phyloP scores from a whole-genome alignment of 306 rosid genomes.

The Alnus rubra region DNA sequence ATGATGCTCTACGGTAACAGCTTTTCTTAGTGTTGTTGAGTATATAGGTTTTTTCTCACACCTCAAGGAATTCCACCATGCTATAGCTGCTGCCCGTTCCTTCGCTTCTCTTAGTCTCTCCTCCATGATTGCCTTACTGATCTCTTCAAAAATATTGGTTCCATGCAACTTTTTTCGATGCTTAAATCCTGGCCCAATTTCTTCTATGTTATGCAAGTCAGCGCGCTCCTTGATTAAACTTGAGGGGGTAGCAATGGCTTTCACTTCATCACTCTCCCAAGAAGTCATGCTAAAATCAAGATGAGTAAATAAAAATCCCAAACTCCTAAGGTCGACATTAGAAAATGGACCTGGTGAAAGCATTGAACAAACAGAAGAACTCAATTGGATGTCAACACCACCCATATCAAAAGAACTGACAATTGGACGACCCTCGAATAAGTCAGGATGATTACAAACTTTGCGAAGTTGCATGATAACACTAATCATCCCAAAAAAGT shows the following conservation, averaged over 20 bases:
- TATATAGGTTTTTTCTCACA: slow-evolving; percentile 70
- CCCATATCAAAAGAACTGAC: slow-evolving; percentile 92
- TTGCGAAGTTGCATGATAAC: slow-evolving; percentile 98
- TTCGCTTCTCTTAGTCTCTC: slow-evolving; percentile 74
- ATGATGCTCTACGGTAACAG: slow-evolving; percentile 75
- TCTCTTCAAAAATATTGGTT: slow-evolving; percentile 82
- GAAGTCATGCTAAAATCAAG: slow-evolving; percentile 83
- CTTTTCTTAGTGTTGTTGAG: slow-evolving; percentile 72
- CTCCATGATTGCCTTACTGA: slow-evolving; percentile 77
- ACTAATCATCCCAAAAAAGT: slow-evolving; percentile 96
- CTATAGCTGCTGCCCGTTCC: slow-evolving; percentile 76
- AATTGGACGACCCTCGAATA: slow-evolving; percentile 99
- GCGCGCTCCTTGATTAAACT: slow-evolving; percentile 60
- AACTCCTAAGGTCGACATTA: slow-evolving; percentile 63
- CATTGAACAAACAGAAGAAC: slow-evolving; percentile 79
- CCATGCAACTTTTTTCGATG: slow-evolving; percentile 60
- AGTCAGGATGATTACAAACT: slow-evolving; percentile 98
- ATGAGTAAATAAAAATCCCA: slow-evolving; percentile 86
- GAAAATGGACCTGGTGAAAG: slow-evolving; percentile 62
- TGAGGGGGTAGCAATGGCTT: slow-evolving; percentile 75
- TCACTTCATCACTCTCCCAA: slow-evolving; percentile 89
- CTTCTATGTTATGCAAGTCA: slow-evolving; percentile 48
- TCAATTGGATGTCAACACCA: slow-evolving; percentile 71
- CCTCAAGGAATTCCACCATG: slow-evolving; percentile 99
- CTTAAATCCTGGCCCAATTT: slow-evolving; percentile 54